Evolutionary conservation across 805 yeast species (phyloP).

Genomic region (Zygosaccharomyces bisporus): DNA sequence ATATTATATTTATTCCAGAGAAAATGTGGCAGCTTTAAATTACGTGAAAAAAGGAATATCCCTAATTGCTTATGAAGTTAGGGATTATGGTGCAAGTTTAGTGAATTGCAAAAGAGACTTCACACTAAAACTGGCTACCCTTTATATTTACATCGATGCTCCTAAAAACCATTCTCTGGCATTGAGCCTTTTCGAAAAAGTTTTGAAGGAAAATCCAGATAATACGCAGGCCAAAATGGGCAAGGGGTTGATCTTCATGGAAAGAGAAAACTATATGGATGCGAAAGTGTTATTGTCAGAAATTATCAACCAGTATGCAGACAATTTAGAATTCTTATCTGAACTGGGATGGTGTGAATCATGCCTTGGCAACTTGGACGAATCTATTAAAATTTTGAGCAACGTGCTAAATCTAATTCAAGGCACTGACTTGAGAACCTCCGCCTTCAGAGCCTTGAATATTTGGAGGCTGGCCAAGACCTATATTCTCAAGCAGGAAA

Average conservation of each 20-base stretch:
- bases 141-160: conserved; percentile 81
- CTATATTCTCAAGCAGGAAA: conserved; percentile 39
- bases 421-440: conserved; percentile 51
- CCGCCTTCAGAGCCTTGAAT: conserved; percentile 55
- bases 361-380: conserved; percentile 47
- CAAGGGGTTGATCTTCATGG: conserved; percentile 71
- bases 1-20: conserved; percentile 56
- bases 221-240: conserved; percentile 71
- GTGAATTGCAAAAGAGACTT: conserved; percentile 54
- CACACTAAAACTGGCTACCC: conserved; percentile 62
- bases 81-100: conserved; percentile 47
- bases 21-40: conserved; percentile 59
- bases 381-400: conserved; percentile 38
- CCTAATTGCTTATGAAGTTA: conserved; percentile 46
- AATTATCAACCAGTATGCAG: conserved; percentile 48
- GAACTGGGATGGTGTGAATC: conserved; percentile 80
- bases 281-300: conserved; percentile 53
- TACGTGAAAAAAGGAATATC: conserved; percentile 59
- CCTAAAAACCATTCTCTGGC: conserved; percentile 86
- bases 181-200: conserved; percentile 59
- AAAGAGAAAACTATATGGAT: conserved; percentile 51
- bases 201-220: conserved; percentile 45
- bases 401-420: conserved; percentile 34
- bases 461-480: conserved; percentile 76
- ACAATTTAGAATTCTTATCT: conserved; percentile 54